Evolutionary conservation across 441 rosid species (phyloP).

Genomic region (Sinapis alba): DNA sequence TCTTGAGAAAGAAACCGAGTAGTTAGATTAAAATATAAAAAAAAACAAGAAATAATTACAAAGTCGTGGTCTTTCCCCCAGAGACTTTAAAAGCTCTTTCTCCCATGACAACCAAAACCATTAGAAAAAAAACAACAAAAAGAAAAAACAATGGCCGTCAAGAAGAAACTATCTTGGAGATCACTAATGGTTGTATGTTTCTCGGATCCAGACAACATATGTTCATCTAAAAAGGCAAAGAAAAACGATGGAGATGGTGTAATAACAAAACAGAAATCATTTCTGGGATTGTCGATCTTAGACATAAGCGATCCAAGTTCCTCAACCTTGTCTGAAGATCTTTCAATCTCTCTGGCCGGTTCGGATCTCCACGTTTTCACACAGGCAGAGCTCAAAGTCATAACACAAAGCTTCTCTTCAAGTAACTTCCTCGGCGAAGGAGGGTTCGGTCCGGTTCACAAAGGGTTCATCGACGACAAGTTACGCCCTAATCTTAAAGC

Average conservation of each 20-base stretch:
- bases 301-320: conserved; percentile 62
- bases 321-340: conserved; percentile 51
- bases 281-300: conserved; percentile 41
- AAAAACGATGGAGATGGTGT: conserved; percentile 29
- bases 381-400: conserved; percentile 52
- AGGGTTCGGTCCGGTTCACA: conserved; percentile 67
- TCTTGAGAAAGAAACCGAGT: conserved; percentile 5
- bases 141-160: conserved; percentile 40
- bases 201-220: conserved; percentile 18
- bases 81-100: conserved; percentile 8
- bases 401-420: conserved; percentile 59
- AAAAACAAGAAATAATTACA: background rate
- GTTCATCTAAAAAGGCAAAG: conserved; percentile 27
- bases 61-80: conserved; percentile 8
- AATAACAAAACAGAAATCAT: conserved; percentile 40
- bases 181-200: conserved; percentile 45
- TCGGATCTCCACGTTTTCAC: conserved; percentile 51
- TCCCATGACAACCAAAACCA: conserved; percentile 13
- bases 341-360: conserved; percentile 57
- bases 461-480: conserved; percentile 61
- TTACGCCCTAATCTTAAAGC: conserved; percentile 52
- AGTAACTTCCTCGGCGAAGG: conserved; percentile 64
- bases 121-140: background rate
- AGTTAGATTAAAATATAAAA: conserved; percentile 14
- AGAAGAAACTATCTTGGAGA: conserved; percentile 47